Evolutionary conservation across 108 stramenopile species (phyloP), one percentile per base, ranked within the genome.

Genomic region (Epipyxis sp.): DNA sequence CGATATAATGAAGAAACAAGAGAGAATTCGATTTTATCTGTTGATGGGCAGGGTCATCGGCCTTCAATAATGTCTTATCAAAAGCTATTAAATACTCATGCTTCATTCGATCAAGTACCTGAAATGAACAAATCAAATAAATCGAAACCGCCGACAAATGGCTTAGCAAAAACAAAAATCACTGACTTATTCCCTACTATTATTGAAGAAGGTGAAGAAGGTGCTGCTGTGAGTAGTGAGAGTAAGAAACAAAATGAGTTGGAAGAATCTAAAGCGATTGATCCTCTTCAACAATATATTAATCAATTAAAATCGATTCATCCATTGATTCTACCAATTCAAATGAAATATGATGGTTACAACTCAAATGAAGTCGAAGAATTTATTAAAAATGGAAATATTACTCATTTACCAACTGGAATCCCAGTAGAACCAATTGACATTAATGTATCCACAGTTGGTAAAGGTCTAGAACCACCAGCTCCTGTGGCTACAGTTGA

Each of bases 401-500:
- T n/a, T n/a, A 20, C 46, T 50, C 46, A 6, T 13, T 6, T 50
- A 13, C 46, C 46, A 50, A 20, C 46, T 50, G 46, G 13, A 13
- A 6, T 20, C 13, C 13, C 46, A 20, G 20, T 50, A 6, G 13
- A 6, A 50, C 20, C 46, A 13, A 13, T 50, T 50, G 6, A 6
- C 20, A 20, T 50, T 50, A 50, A 6, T 50, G 3, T 32, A 3
- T 6, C 25, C 6, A 16, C 61, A 25, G 34, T 32, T 37, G 61
- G 30, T 65, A 32, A 16, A 29, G 6, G 6, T 16, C 35, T 32
- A 37, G 3, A 16, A 37, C 6, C 61, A 32, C 61, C 61, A 29
- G 61, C 61, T 65, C 61, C 61, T 6, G 61, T 32, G 6, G 61
- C 61, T 3, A 32, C 34, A 6, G 61, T 65, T 3, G 61, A 65